phyloP scores from a whole-genome alignment of 352 stramenopile genomes.

The Globisporangium perplexum region DNA sequence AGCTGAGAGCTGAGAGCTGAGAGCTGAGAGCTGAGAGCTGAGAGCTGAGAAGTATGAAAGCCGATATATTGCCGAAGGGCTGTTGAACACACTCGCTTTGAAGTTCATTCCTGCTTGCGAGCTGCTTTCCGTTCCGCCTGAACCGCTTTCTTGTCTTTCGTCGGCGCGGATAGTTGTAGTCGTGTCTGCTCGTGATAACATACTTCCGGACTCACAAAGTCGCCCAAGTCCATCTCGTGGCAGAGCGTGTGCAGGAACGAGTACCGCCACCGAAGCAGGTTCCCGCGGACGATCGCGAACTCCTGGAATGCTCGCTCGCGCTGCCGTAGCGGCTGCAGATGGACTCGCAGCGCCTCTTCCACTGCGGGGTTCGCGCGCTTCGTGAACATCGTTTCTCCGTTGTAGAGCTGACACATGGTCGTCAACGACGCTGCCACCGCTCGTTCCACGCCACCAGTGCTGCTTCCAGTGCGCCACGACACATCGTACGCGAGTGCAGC shows the following conservation, averaged over 20 bases:
- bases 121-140: not conserved
- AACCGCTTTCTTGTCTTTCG: not conserved
- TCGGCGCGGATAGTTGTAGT: not conserved
- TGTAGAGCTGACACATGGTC: conserved; percentile 22
- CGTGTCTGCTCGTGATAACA: not conserved
- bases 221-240: conserved; percentile 27
- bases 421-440: not conserved
- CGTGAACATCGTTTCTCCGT: conserved; percentile 32
- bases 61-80: no score
- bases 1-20: no score
- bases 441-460: not conserved
- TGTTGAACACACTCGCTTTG: no score
- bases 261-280: conserved; percentile 26
- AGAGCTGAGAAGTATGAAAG: no score
- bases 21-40: no score
- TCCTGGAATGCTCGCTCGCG: conserved; percentile 1
- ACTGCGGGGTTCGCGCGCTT: conserved; percentile 21
- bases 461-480: conserved; percentile 1
- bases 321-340: conserved; percentile 4
- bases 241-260: conserved; percentile 38
- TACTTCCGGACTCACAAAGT: not conserved
- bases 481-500: not conserved
- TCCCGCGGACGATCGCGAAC: conserved; percentile 7
- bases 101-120: not conserved
- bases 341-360: not conserved